Percentiles rank a stretch among this genome's conserved stretches.
phyloP scores from a whole-genome alignment of 2,329 filamentous ascomycete species.

The Bipolaris victoriae region DNA sequence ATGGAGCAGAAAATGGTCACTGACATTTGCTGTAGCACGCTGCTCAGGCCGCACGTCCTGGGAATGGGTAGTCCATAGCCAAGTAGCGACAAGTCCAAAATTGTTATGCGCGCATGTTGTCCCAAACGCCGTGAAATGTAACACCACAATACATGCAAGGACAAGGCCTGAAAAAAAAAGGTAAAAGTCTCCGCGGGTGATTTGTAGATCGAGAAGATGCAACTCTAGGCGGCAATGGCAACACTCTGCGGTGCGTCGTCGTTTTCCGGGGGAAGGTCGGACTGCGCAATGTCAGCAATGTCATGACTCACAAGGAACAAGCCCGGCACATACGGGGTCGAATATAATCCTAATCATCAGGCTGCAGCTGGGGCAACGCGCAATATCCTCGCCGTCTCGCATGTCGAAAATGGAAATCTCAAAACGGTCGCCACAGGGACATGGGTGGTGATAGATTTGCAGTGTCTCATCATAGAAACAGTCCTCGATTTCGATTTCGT shows the following conservation, averaged over 20 bases:
- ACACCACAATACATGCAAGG: conserved; percentile 11
- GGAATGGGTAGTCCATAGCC: conserved; percentile 8
- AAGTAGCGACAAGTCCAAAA: conserved; percentile 1
- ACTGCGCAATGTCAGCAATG: conserved; percentile 26
- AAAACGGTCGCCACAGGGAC: conserved; percentile 95
- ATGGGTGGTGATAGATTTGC: conserved; percentile 94
- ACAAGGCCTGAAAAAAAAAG: background rate
- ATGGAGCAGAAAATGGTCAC: conserved; percentile 9
- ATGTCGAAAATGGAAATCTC: conserved; percentile 86
- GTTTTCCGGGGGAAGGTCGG: conserved; percentile 40
- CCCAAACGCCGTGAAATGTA: conserved; percentile 26
- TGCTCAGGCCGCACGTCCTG: background rate
- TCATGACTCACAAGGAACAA: background rate
- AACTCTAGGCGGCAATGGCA: conserved; percentile 35
- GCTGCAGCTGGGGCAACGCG: conserved; percentile 96
- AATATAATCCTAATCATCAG: conserved; percentile 96
- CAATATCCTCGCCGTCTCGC: conserved; percentile 88
- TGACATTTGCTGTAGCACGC: background rate
- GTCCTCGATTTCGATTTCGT: conserved; percentile 98
- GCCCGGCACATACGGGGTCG: conserved; percentile 67
- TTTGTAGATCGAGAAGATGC: background rate
- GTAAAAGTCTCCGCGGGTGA: background rate
- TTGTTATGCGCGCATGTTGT: conserved; percentile 1
- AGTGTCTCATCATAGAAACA: conserved; percentile 88
- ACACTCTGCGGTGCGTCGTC: conserved; percentile 31